phyloP scores from a whole-genome alignment of 2,329 filamentous ascomycete species.

The Thermothelomyces thermophilus region DNA sequence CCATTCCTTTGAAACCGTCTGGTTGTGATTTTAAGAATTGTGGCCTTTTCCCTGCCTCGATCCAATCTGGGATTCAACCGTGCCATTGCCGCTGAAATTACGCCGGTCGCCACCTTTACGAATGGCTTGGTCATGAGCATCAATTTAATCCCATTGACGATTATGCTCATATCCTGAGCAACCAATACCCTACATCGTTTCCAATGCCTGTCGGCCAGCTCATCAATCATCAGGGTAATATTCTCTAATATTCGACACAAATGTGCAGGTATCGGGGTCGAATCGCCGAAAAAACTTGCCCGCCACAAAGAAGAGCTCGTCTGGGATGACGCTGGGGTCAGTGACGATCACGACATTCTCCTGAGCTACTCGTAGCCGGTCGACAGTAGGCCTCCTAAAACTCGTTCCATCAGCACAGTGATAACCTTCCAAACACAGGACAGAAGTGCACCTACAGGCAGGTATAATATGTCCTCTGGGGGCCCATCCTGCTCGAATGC shows the following conservation, averaged over 20 bases:
- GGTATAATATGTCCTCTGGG: conserved; percentile 73
- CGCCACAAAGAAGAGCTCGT: conserved; percentile 59
- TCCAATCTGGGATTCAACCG: too few relatives aligned
- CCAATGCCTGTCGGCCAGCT: neutral
- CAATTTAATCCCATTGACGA: too few relatives aligned
- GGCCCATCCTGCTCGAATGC: conserved; percentile 47
- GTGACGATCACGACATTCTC: conserved; percentile 67
- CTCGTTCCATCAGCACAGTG: too few relatives aligned
- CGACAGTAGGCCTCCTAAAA: conserved; percentile 49
- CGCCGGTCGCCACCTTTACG: too few relatives aligned
- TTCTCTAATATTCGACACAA: conserved; percentile 74
- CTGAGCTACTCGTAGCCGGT: conserved; percentile 67
- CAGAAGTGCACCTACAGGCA: conserved; percentile 62
- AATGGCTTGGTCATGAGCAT: too few relatives aligned
- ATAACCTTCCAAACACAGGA: too few relatives aligned
- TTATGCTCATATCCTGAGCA: too few relatives aligned
- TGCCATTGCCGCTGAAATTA: too few relatives aligned
- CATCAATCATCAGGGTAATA: conserved; percentile 77
- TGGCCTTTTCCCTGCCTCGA: too few relatives aligned
- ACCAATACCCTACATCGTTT: neutral
- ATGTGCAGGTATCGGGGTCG: conserved; percentile 57
- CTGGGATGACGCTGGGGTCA: conserved; percentile 41
- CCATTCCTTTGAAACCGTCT: neutral
- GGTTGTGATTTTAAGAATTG: too few relatives aligned
- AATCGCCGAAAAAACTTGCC: conserved; percentile 88